phyloP scores from a whole-genome alignment of 2,329 filamentous ascomycete genomes.

The Alternaria sp. region DNA sequence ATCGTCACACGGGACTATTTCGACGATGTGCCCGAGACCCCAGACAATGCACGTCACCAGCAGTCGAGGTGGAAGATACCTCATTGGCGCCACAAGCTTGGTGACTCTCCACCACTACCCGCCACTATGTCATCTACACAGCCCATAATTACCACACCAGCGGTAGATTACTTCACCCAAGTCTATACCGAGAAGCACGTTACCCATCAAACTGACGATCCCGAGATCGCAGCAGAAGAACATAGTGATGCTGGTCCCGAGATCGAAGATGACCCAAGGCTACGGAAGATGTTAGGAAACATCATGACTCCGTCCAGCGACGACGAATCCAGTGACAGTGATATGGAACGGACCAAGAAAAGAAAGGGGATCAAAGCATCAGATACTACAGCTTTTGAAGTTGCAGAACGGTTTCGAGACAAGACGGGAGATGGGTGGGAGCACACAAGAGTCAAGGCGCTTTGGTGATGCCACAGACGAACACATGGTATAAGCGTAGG shows the following conservation, averaged over 20 bases:
- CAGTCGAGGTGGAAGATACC: neutral
- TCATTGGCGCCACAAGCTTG: neutral
- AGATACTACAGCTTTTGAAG: neutral
- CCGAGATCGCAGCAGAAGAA: neutral
- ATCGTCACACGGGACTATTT: conserved; percentile 3
- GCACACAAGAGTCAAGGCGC: neutral
- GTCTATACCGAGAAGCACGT: conserved; percentile 1
- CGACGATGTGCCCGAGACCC: neutral
- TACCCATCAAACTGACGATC: neutral
- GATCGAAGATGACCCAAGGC: neutral
- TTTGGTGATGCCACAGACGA: neutral
- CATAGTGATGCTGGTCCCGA: conserved; percentile 4
- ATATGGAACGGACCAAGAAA: conserved; percentile 11
- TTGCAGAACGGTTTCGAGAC: conserved; percentile 2
- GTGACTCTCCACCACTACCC: neutral
- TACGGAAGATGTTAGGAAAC: conserved; percentile 7
- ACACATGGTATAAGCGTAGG: neutral
- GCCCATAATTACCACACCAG: neutral
- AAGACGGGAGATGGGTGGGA: conserved; percentile 1
- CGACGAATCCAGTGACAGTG: conserved; percentile 7
- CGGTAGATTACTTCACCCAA: neutral
- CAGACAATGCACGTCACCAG: neutral
- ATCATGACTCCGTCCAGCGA: neutral
- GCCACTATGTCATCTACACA: neutral
- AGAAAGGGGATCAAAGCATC: conserved; percentile 9